A percentile compares a stretch with the other conserved stretches of the same genome.
Conservation (phyloP, 2,329 filamentous ascomycete species). For the Pestalotiopsis fici region DNA sequence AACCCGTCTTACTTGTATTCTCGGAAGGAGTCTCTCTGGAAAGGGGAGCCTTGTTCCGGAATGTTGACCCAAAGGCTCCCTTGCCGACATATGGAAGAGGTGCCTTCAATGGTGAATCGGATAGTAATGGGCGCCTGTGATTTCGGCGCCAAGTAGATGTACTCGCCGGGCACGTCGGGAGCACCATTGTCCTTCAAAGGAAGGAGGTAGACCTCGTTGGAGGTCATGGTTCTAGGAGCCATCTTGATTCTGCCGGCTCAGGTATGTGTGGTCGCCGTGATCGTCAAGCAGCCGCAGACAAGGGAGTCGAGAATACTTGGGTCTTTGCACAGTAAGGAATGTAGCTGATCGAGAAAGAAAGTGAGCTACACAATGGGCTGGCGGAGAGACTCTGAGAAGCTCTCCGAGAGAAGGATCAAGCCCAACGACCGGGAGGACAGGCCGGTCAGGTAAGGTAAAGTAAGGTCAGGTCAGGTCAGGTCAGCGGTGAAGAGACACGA, state of each 20-base stretch:
- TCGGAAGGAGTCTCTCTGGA: slow-evolving; percentile 77
- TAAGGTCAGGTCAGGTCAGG: background rate
- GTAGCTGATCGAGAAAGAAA: background rate
- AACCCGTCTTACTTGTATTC: slow-evolving; percentile 73
- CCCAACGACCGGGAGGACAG: background rate
- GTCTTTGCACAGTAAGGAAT: background rate
- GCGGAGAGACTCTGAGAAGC: background rate
- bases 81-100: slow-evolving; percentile 91
- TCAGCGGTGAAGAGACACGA: background rate
- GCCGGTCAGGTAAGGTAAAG: background rate
- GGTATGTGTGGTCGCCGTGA: background rate
- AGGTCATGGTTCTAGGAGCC: slow-evolving; percentile 63
- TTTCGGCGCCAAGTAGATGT: slow-evolving; percentile 83
- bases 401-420: background rate
- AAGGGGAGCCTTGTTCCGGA: slow-evolving; percentile 73
- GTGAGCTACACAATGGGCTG: background rate
- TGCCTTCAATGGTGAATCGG: slow-evolving; percentile 90
- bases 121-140: slow-evolving; percentile 76
- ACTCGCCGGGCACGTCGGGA: slow-evolving; percentile 84
- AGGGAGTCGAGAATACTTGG: background rate
- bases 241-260: slow-evolving; percentile 36
- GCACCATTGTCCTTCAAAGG: slow-evolving; percentile 91
- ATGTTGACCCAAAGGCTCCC: slow-evolving; percentile 98
- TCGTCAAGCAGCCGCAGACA: background rate
- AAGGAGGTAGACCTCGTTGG: slow-evolving; percentile 79